These are phyloP conservation scores for Cicer pinnatifidum DNA, from an alignment of 306 rosid genomes.

Conservation along the genomic window DNA sequence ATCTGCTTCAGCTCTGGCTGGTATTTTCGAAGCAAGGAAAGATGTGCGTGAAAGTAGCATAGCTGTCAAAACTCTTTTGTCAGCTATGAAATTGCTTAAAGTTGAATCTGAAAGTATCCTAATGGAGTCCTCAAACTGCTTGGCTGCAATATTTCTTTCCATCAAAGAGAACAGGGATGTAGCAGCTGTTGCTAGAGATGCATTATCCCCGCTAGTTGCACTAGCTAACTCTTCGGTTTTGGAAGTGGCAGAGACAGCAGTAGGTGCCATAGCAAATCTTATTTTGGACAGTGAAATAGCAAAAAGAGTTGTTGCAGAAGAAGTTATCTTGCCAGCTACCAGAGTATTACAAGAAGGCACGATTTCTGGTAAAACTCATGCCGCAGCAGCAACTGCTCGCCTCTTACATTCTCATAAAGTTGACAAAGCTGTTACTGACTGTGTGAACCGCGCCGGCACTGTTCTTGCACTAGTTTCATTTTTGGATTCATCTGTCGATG, in stretches of 20 bases:
- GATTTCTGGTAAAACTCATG: constrained; percentile 75
- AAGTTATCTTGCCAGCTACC: constrained; percentile 88
- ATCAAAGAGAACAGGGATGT: constrained; percentile 88
- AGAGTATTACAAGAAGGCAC: constrained; percentile 87
- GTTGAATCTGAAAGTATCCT: constrained; percentile 81
- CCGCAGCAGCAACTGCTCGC: constrained; percentile 96
- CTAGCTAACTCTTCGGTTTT: constrained; percentile 78
- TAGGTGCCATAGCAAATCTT: constrained; percentile 91
- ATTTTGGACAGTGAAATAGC: constrained; percentile 79
- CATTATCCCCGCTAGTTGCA: constrained; percentile 61
- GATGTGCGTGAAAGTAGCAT: constrained; percentile 89
- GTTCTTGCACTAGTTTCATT: constrained; percentile 90
- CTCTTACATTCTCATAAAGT: constrained; percentile 74
- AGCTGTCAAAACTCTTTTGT: constrained; percentile 76
- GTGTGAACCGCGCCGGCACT: constrained; percentile 83
- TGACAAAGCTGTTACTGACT: constrained; percentile 71
- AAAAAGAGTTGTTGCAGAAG: constrained; percentile 77
- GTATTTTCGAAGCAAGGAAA: constrained; percentile 83
- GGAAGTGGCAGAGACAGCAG: constrained; percentile 88
- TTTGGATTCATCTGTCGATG: constrained; percentile 72
- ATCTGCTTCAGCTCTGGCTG: constrained; percentile 92
- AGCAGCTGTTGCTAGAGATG: constrained; percentile 76
- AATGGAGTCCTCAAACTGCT: constrained; percentile 80
- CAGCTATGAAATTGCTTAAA: constrained; percentile 76
- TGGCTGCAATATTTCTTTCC: constrained; percentile 90